phyloP scores from a whole-genome alignment of 2,329 filamentous ascomycete genomes.

The Blastomyces percursus region DNA sequence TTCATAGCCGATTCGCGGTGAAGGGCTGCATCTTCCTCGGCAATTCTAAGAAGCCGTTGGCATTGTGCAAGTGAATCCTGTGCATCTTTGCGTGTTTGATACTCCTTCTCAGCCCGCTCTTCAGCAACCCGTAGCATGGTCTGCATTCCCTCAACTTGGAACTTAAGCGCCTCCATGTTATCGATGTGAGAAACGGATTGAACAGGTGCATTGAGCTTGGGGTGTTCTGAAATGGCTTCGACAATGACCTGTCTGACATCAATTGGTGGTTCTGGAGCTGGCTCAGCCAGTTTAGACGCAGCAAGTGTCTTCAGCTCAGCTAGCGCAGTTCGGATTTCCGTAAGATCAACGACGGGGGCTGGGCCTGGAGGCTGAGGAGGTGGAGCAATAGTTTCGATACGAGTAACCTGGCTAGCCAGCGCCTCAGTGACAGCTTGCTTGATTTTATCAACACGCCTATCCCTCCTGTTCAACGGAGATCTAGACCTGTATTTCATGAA shows the following conservation, averaged over 20 bases:
- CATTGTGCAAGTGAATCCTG: constrained; percentile 63
- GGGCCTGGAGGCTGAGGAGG: neutral
- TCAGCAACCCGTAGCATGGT: constrained; percentile 56
- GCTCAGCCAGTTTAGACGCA: constrained; percentile 12
- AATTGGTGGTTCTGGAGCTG: constrained; percentile 31
- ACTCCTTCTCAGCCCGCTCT: constrained; percentile 52
- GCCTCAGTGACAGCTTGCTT: constrained; percentile 55
- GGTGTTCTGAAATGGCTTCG: constrained; percentile 49
- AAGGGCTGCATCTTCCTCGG: constrained; percentile 45
- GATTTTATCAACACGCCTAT: constrained; percentile 75
- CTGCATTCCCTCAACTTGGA: constrained; percentile 57
- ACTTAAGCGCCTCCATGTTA: constrained; percentile 39
- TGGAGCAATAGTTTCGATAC: constrained; percentile 14
- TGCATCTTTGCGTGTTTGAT: constrained; percentile 51
- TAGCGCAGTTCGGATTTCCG: constrained; percentile 30
- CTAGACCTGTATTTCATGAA: constrained; percentile 50
- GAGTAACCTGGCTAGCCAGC: constrained; percentile 40
- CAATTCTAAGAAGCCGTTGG: constrained; percentile 57
- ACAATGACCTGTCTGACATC: constrained; percentile 54
- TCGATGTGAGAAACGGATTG: constrained; percentile 42
- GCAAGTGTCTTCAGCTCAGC: constrained; percentile 23
- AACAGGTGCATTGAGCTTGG: constrained; percentile 41
- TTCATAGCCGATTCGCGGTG: constrained; percentile 47
- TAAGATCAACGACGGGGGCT: constrained; percentile 21
- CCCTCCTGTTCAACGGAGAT: constrained; percentile 57